Evolutionary conservation across 257 asterid species (phyloP).

Genomic region (Ilex aquifolium): DNA sequence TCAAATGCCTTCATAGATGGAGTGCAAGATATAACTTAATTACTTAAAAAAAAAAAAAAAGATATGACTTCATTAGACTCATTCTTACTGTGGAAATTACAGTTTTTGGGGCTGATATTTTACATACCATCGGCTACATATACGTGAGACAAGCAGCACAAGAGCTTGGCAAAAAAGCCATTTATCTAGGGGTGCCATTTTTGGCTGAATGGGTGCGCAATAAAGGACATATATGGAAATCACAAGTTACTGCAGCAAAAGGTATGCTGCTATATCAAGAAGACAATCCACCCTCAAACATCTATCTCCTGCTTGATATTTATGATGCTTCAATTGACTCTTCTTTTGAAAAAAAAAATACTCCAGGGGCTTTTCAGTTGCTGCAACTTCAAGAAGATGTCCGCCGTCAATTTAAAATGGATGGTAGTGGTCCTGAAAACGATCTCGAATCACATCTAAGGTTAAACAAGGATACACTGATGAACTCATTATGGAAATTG

Average conservation of each 20-base stretch:
- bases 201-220: conserved; percentile 85
- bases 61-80: too few species aligned
- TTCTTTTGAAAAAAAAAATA: background rate
- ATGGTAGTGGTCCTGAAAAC: conserved; percentile 51
- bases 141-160: conserved; percentile 80
- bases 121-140: conserved; percentile 74
- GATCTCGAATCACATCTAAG: conserved; percentile 72
- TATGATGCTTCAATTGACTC: background rate
- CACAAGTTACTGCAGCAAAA: conserved; percentile 83
- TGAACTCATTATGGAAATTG: conserved; percentile 81
- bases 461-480: conserved; percentile 57
- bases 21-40: too few species aligned
- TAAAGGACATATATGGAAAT: conserved; percentile 82
- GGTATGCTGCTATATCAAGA: conserved; percentile 24
- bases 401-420: conserved; percentile 55
- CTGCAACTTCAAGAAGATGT: conserved; percentile 86
- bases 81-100: conserved; percentile 8
- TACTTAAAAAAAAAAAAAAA: too few species aligned
- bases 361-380: conserved; percentile 86
- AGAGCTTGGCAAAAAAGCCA: conserved; percentile 66
- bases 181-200: conserved; percentile 61
- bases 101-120: conserved; percentile 72
- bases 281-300: background rate
- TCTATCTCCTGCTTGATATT: background rate
- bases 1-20: too few species aligned